These are phyloP conservation scores for Mrakia frigida DNA, from an alignment of 768 basidiomycete species.

Conservation along the genomic window DNA sequence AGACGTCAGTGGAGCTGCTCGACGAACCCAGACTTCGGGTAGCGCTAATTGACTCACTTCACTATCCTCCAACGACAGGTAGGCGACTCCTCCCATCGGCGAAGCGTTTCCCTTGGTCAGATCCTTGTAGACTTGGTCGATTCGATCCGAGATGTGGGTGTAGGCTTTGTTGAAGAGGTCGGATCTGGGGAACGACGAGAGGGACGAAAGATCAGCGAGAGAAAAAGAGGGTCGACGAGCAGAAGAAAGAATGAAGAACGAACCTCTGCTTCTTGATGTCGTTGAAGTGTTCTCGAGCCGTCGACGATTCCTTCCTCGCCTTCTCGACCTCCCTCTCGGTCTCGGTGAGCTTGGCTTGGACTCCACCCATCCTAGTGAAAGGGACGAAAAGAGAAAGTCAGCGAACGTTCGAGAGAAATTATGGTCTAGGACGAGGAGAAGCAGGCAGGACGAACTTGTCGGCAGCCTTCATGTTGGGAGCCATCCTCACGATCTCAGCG, in stretches of 20 bases:
- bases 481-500: constrained; percentile 83
- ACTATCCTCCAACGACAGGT: constrained; percentile 88
- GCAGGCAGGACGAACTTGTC: constrained; percentile 56
- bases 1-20: not conserved
- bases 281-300: constrained; percentile 85
- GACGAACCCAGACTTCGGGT: not conserved
- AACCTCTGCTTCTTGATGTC: constrained; percentile 77
- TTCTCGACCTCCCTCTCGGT: constrained; percentile 91
- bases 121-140: constrained; percentile 95
- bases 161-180: constrained; percentile 95
- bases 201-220: not conserved
- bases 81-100: constrained; percentile 93
- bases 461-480: constrained; percentile 94
- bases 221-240: not conserved
- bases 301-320: constrained; percentile 80
- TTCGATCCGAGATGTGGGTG: constrained; percentile 88
- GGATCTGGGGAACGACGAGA: constrained; percentile 46
- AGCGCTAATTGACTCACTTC: constrained; percentile 56
- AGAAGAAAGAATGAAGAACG: constrained; percentile 32
- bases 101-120: constrained; percentile 90
- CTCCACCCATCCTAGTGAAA: constrained; percentile 41
- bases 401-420: constrained; percentile 43
- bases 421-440: not conserved
- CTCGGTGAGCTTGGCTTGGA: constrained; percentile 68
- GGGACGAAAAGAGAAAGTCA: constrained; percentile 47